Base-by-base conservation (phyloP, 1,139 yeast species). In the Candida tetrigidarum region DNA sequence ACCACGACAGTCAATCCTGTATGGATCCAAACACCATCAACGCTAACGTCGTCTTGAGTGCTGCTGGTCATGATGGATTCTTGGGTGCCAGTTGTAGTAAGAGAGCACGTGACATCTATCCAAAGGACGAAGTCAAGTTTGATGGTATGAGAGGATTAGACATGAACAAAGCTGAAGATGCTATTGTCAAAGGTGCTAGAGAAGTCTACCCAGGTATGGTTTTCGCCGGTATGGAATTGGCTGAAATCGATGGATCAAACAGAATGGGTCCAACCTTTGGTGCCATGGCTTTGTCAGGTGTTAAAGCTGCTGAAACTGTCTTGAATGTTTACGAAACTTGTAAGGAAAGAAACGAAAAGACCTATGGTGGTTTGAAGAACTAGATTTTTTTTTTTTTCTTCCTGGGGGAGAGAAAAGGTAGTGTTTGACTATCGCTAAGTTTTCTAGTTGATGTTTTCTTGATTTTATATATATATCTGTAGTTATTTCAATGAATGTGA, bases 251-350 rank as follows among this genome's bases (percentile, higher is more conserved):
- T 56, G 91, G 91, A 33, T 78, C 82, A 53, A 83, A 84, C 75
- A 80, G 93, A 67, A 86, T 86, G 92, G 92, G 93, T 14, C 92
- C 93, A 42, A 86, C 92, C 27, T 86, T 86, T 54, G 92, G 91
- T 47, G 92, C 91, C 41, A 86, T 86, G 92, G 86, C 82, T 33
- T 77, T 84, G 48, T 80, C 87, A 27, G 91, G 91, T 54, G 84
- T 84, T 54, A 84, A 84, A 67, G 91, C 91, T 39, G 91, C 90
- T 20, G 88, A 84, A 58, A 63, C 74, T 30, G 81, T 76, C 36
- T 71, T 81, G 62, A 72, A 76, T 45, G 76, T 78, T 36, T 71
- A 66, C 51, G 84, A 81, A 30, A 40, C 59, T 39, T 76, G 85
- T 64, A 74, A 71, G 67, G 62, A 63, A 52, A 73, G 72, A 52